These are phyloP conservation scores for Chondrostereum purpureum DNA, from an alignment of 1,284 basidiomycete genomes.

Conservation along the genomic window DNA sequence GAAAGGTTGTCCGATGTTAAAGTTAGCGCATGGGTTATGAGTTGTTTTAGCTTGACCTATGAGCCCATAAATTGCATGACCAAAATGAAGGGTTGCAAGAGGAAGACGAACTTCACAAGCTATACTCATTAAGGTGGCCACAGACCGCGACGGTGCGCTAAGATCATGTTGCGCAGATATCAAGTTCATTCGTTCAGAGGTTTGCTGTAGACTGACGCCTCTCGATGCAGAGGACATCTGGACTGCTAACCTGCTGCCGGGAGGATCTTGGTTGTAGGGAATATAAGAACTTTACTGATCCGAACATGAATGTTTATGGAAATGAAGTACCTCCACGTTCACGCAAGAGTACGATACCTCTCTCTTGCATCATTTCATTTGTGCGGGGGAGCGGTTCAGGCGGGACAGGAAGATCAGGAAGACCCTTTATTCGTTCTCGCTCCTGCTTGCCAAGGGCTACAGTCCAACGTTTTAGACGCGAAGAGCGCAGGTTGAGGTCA, in stretches of 20 bases:
- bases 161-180: slow-evolving; percentile 74
- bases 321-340: slow-evolving; percentile 53
- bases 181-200: slow-evolving; percentile 71
- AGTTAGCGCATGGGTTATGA: slow-evolving; percentile 71
- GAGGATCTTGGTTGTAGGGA: slow-evolving; percentile 60
- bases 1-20: slow-evolving; percentile 69
- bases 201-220: slow-evolving; percentile 68
- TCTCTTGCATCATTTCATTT: slow-evolving; percentile 68
- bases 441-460: slow-evolving; percentile 66
- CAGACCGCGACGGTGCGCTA: slow-evolving; percentile 49
- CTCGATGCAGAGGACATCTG: slow-evolving; percentile 65
- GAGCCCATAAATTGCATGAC: too few species aligned
- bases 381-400: slow-evolving; percentile 36
- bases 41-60: slow-evolving; percentile 79
- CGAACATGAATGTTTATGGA: neutral
- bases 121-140: slow-evolving; percentile 63
- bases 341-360: slow-evolving; percentile 52
- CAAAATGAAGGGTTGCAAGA: slow-evolving; percentile 8
- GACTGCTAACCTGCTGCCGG: slow-evolving; percentile 63
- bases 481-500: slow-evolving; percentile 46
- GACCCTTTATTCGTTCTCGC: slow-evolving; percentile 56
- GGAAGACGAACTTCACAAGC: slow-evolving; percentile 59
- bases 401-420: slow-evolving; percentile 31
- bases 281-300: slow-evolving; percentile 6
- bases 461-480: slow-evolving; percentile 68